These are phyloP conservation scores for Aurantiochytrium sp. DNA, from an alignment of 108 stramenopile species.

Conservation along the genomic window DNA sequence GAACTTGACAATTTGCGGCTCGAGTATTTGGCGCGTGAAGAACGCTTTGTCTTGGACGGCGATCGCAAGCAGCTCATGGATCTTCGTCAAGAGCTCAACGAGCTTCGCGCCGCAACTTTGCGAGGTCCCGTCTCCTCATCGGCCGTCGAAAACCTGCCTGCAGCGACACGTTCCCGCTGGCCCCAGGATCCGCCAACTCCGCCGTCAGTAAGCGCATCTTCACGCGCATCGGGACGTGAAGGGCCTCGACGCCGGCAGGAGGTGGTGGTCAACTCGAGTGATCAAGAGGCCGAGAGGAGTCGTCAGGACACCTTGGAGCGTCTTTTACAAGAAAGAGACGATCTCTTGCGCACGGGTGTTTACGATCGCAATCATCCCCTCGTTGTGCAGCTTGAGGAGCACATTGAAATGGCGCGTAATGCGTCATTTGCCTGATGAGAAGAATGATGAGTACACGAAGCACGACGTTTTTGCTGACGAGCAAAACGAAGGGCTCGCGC, in stretches of 20 bases:
- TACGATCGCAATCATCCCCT: not conserved
- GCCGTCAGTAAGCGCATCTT: not conserved
- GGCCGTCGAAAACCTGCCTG: no score
- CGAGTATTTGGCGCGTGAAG: slow-evolving; percentile 43
- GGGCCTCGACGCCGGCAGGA: no score
- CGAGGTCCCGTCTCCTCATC: not conserved
- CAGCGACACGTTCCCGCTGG: not conserved
- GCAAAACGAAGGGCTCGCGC: no score
- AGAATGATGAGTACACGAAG: no score
- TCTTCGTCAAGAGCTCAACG: slow-evolving; percentile 38
- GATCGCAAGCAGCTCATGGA: slow-evolving; percentile 35
- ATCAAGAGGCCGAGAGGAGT: no score
- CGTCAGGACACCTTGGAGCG: not conserved
- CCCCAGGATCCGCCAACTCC: not conserved
- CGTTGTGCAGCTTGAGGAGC: not conserved
- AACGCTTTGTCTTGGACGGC: slow-evolving; percentile 39
- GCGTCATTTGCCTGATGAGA: not conserved
- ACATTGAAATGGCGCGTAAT: not conserved
- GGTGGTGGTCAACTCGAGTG: no score
- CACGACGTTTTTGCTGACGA: no score
- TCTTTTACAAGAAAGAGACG: not conserved
- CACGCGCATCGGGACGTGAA: no score
- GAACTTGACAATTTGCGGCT: slow-evolving; percentile 41
- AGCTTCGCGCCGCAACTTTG: slow-evolving; percentile 1
- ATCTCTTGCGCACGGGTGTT: not conserved